phyloP scores from a whole-genome alignment of 2,329 filamentous ascomycete genomes.

The Phoma sp. region DNA sequence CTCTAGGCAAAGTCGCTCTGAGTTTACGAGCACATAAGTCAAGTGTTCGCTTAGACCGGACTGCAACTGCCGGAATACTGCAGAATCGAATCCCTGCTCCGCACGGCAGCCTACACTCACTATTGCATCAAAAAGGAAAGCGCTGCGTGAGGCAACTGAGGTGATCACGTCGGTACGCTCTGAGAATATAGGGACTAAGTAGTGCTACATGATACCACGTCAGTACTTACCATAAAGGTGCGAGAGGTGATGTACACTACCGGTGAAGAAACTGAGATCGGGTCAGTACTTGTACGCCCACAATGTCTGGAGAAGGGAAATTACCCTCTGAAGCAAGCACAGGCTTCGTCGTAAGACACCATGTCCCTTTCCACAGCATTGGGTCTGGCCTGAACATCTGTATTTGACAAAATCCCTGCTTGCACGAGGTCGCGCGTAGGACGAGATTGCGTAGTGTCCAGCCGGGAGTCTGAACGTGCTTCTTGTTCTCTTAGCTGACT shows the following conservation, averaged over 20 bases:
- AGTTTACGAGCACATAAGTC: conserved; percentile 56
- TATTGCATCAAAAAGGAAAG: conserved; percentile 60
- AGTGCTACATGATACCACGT: conserved; percentile 45
- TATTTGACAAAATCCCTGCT: background rate
- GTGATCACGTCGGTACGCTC: conserved; percentile 54
- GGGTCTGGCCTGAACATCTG: background rate
- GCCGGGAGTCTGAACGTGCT: background rate
- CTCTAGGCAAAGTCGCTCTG: conserved; percentile 52
- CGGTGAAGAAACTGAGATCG: conserved; percentile 36
- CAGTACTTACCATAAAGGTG: background rate
- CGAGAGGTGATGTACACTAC: conserved; percentile 28
- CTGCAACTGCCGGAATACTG: conserved; percentile 45
- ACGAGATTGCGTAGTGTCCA: background rate
- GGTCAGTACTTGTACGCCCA: background rate
- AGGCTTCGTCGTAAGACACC: conserved; percentile 36
- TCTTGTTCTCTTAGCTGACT: conserved; percentile 16
- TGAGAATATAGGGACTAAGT: conserved; percentile 59
- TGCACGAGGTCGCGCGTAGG: background rate
- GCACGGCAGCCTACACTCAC: conserved; percentile 61
- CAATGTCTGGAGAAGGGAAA: background rate
- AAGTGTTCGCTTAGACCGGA: conserved; percentile 47
- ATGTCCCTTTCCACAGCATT: conserved; percentile 35
- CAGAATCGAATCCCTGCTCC: conserved; percentile 51
- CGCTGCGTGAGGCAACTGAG: conserved; percentile 55
- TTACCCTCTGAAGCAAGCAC: conserved; percentile 9